These are phyloP conservation scores for Eucalyptus cloeziana DNA, from an alignment of 345 rosid genomes.

Conservation along the genomic window DNA sequence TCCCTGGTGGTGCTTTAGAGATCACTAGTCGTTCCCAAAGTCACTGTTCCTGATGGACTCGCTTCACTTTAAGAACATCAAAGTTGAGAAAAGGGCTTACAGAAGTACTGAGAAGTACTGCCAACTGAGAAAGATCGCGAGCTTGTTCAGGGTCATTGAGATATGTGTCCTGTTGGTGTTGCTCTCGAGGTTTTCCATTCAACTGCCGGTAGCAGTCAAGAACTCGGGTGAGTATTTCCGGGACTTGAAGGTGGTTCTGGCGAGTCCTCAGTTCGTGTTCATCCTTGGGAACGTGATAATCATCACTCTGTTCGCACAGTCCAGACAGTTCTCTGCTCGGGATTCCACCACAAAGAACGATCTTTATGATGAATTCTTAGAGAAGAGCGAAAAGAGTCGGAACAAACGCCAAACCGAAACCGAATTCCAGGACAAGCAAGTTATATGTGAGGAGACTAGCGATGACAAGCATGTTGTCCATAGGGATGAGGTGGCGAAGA, in stretches of 20 bases:
- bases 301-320: slow-evolving; percentile 54
- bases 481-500: slow-evolving; percentile 2
- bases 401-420: not conserved
- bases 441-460: not conserved
- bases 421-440: slow-evolving; percentile 22
- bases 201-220: slow-evolving; percentile 42
- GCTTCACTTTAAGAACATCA: slow-evolving; percentile 26
- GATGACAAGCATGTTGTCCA: not conserved
- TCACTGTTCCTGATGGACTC: slow-evolving; percentile 41
- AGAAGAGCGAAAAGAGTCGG: slow-evolving; percentile 24
- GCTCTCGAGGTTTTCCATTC: slow-evolving; percentile 41
- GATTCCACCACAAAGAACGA: slow-evolving; percentile 10
- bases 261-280: slow-evolving; percentile 69
- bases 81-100: slow-evolving; percentile 40
- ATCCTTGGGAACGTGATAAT: slow-evolving; percentile 69
- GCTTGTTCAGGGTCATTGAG: slow-evolving; percentile 48
- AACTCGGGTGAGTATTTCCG: slow-evolving; percentile 47
- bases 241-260: slow-evolving; percentile 28
- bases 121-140: slow-evolving; percentile 30
- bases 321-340: slow-evolving; percentile 40
- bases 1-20: not conserved
- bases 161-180: slow-evolving; percentile 36
- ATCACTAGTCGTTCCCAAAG: not conserved
- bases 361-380: slow-evolving; percentile 26
- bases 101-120: not conserved